Evolutionary conservation across 495 filamentous ascomycete genomes (phyloP), one percentile per base, ranked within the genome.

Genomic region (Podospora fimiseda): DNA sequence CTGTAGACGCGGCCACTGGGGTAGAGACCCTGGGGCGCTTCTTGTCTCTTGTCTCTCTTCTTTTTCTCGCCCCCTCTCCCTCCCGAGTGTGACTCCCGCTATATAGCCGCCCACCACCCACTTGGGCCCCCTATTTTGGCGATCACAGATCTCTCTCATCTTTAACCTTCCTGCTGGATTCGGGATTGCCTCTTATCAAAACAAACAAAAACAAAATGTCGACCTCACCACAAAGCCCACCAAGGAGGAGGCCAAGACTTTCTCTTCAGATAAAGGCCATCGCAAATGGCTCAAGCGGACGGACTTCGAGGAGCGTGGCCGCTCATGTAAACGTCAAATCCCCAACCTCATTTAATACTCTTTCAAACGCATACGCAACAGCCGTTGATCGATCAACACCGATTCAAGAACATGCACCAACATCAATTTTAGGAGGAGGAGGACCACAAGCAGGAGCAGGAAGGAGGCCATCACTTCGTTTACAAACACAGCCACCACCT

Each of bases 331-430:
- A 85, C 38, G 73, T 85, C 15, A 80, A 79, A 24, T 90, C 88
- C 7, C 87, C 88, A 5, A 93, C 88, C 3, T 71, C 82, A 19
- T 86, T 87, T 65, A 94, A 92, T 64, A 94, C 88, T 33, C 84
- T 89, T 58, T 82, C 81, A 27, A 93, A 94, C 65, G 81, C 83
- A 51, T 89, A 90, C 63, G 83, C 86, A 23, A 78, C 78, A 27
- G 71, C 78, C n/a, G 82, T 81, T 14, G 80, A 85, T 44, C 75
- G 80, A 44, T 83, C 86, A 30, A 80, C 83, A 6, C 80, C 80
- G 13, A 60, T 64, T n/a, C 64, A 69, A 44, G 66, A 65, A 40
- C 70, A 67, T 14, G 66, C 71, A 33, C 51, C 72, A 37, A 66
- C 66, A 8, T 68, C 71, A 41, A 70, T 76, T 52, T 27, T 65